A percentile compares a stretch with the other conserved stretches of the same genome.
These are phyloP conservation scores for Cyclotella choctawhatcheeana DNA, from an alignment of 108 stramenopile species.

Conservation along the genomic window DNA sequence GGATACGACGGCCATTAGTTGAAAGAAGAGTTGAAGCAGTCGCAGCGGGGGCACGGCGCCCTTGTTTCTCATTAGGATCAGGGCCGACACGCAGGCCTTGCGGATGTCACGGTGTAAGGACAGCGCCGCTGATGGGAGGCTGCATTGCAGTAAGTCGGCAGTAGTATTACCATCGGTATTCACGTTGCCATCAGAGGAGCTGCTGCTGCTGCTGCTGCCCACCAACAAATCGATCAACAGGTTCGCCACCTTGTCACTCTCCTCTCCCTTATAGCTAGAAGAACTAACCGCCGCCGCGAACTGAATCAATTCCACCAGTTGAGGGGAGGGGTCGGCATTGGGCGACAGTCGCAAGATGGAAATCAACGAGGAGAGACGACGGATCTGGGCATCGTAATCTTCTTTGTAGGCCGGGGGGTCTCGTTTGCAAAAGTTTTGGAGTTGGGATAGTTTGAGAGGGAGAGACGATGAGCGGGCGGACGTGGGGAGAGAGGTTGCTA, in stretches of 20 bases:
- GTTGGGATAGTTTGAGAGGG: slow-evolving; percentile 84
- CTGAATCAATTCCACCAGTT: slow-evolving; percentile 87
- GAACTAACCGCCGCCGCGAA: slow-evolving; percentile 89
- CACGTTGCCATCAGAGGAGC: no score
- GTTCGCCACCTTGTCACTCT: slow-evolving; percentile 76
- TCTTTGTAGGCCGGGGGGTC: slow-evolving; percentile 93
- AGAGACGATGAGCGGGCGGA: slow-evolving; percentile 52
- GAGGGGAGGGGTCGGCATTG: slow-evolving; percentile 67
- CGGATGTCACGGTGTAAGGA: slow-evolving; percentile 89
- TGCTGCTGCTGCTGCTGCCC: slow-evolving; percentile 34
- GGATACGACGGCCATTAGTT: slow-evolving; percentile 84
- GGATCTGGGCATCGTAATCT: slow-evolving; percentile 93
- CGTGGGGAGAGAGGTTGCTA: neutral
- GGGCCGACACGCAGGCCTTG: slow-evolving; percentile 84
- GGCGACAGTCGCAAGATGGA: slow-evolving; percentile 78
- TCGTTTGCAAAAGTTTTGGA: slow-evolving; percentile 97
- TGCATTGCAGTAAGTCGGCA: slow-evolving; percentile 37
- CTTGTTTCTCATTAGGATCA: slow-evolving; percentile 93
- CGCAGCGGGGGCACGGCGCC: slow-evolving; percentile 81
- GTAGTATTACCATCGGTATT: slow-evolving; percentile 10
- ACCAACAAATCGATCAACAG: slow-evolving; percentile 85
- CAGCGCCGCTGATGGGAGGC: slow-evolving; percentile 64
- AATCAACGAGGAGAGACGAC: slow-evolving; percentile 75
- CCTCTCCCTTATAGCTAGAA: slow-evolving; percentile 75
- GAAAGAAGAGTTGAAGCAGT: slow-evolving; percentile 91